A percentile compares a stretch with the other conserved stretches of the same genome.
Evolutionary conservation across 495 filamentous ascomycete genomes (phyloP).

Genomic region (Aspergillus sclerotioniger): DNA sequence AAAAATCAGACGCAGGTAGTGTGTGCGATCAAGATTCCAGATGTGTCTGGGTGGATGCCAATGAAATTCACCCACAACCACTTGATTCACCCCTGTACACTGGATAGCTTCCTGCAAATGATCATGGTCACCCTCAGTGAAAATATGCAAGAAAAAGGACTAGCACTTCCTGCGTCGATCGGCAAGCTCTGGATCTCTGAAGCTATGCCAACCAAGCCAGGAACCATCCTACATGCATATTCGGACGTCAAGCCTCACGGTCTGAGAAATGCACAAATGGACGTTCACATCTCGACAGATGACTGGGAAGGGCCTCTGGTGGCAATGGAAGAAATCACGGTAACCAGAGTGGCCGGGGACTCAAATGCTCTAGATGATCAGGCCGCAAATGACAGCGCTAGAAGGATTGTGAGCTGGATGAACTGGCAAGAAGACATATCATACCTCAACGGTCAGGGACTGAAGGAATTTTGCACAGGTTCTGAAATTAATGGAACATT

Average conservation of each 20-base stretch:
- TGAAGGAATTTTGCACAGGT: no score
- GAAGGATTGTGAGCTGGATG: no score
- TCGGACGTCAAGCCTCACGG: background rate
- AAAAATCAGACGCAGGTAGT: background rate
- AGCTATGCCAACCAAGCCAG: background rate
- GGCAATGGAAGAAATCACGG: background rate
- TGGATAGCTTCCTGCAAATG: slow-evolving; percentile 41
- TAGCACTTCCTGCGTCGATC: background rate
- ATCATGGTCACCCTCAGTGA: background rate
- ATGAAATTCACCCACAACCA: slow-evolving; percentile 32
- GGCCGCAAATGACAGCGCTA: no score
- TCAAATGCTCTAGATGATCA: no score
- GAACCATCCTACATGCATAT: background rate
- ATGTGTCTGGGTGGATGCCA: slow-evolving; percentile 43
- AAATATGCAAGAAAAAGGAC: background rate
- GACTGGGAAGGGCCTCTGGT: background rate
- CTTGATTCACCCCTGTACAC: slow-evolving; percentile 36
- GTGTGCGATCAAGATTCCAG: slow-evolving; percentile 27
- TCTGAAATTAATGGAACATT: no score
- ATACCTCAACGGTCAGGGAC: no score
- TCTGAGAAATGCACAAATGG: background rate
- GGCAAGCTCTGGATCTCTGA: background rate
- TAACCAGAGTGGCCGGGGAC: no score
- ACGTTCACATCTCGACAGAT: background rate
- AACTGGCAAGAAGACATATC: no score